Percentiles rank a stretch among this genome's conserved stretches.
These are phyloP conservation scores for Xenoacremonium recifei DNA, from an alignment of 2,329 filamentous ascomycete genomes.

Conservation along the genomic window DNA sequence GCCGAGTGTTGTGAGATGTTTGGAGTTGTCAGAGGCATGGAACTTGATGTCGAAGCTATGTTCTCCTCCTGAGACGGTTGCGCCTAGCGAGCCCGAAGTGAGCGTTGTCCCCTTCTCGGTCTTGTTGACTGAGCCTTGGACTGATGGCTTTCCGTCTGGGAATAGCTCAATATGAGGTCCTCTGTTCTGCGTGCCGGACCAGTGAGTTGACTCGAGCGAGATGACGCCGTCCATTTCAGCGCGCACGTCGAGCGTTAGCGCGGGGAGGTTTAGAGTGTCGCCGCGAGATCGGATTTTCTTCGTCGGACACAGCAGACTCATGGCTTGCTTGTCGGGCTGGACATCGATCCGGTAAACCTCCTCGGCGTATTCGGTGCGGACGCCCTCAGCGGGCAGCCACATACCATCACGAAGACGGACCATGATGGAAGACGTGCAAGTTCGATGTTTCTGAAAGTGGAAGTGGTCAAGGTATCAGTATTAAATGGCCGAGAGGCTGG, in stretches of 20 bases:
- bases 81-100: constrained; percentile 33
- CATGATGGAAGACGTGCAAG: too few species aligned
- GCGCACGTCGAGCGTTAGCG: constrained; percentile 42
- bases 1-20: constrained; percentile 37
- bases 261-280: constrained; percentile 55
- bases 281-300: constrained; percentile 51
- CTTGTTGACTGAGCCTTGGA: constrained; percentile 27
- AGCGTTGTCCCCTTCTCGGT: constrained; percentile 35
- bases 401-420: constrained; percentile 41
- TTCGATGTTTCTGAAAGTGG: too few species aligned
- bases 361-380: constrained; percentile 64
- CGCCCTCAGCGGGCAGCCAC: constrained; percentile 63
- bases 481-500: background rate
- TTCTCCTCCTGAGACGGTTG: constrained; percentile 33
- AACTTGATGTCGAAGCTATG: constrained; percentile 39
- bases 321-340: constrained; percentile 42
- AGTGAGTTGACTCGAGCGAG: constrained; percentile 39
- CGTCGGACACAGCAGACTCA: constrained; percentile 56
- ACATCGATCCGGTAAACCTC: constrained; percentile 54
- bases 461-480: too few species aligned
- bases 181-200: constrained; percentile 34
- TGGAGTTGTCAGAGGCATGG: constrained; percentile 34
- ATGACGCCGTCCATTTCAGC: constrained; percentile 40
- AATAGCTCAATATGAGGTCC: constrained; percentile 41
- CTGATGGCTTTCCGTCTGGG: constrained; percentile 31